Evolutionary conservation across 495 filamentous ascomycete genomes (phyloP).

Genomic region (Aspergillus nidulans): DNA sequence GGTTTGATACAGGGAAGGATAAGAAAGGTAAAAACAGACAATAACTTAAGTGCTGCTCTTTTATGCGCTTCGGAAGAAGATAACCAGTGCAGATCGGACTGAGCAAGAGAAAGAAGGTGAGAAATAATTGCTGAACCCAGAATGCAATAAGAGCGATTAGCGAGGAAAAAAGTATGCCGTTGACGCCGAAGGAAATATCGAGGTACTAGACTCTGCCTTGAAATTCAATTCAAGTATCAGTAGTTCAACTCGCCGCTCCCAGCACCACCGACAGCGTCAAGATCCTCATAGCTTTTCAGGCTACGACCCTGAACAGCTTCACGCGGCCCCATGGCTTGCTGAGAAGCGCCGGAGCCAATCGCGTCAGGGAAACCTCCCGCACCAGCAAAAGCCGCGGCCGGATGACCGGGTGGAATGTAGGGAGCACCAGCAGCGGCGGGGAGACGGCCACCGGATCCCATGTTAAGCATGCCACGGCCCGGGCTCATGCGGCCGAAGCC

Average conservation of each 20-base stretch:
- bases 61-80: not conserved
- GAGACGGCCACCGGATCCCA: conserved; percentile 34
- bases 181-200: conserved; percentile 10
- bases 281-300: conserved; percentile 92
- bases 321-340: conserved; percentile 68
- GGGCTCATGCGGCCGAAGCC: conserved; percentile 39
- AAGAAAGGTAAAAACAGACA: too few relatives aligned
- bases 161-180: not conserved
- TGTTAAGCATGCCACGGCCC: conserved; percentile 33
- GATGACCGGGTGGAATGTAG: conserved; percentile 39
- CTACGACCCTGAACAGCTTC: conserved; percentile 88
- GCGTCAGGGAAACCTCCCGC: conserved; percentile 45
- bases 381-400: conserved; percentile 39
- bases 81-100: not conserved
- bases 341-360: conserved; percentile 51
- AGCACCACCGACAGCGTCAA: conserved; percentile 67
- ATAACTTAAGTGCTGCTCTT: not conserved
- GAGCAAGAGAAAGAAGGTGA: not conserved
- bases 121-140: conserved; percentile 2
- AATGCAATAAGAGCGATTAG: not conserved
- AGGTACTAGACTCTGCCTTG: too few relatives aligned
- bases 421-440: conserved; percentile 32
- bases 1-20: too few relatives aligned
- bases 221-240: conserved; percentile 22
- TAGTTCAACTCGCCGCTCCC: conserved; percentile 61